Conservation (phyloP, 768 basidiomycete genomes). For the Pleurotus tuber-regium region DNA sequence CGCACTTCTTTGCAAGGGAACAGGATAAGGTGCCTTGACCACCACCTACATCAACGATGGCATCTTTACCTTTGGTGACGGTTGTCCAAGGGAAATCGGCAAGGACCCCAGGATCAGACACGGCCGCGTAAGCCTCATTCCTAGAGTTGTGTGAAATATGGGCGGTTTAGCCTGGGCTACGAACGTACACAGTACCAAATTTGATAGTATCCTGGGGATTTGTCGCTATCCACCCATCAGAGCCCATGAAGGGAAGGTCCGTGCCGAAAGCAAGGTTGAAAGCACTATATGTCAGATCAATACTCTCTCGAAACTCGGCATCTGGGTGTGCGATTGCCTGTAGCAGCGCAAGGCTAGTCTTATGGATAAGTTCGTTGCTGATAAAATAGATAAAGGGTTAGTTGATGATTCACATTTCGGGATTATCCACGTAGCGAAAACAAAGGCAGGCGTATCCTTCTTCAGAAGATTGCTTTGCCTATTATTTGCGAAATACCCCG, state of each 20-base stretch:
- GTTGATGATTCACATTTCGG: constrained; percentile 22
- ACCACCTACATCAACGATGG: constrained; percentile 38
- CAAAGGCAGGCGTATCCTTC: constrained; percentile 31
- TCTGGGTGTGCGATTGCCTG: constrained; percentile 33
- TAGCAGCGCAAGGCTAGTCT: constrained; percentile 27
- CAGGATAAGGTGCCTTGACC: constrained; percentile 38
- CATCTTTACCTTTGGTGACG: constrained; percentile 32
- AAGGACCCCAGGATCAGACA: constrained; percentile 34
- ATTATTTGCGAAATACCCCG: constrained; percentile 36
- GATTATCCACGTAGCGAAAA: constrained; percentile 34
- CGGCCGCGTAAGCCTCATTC: constrained; percentile 34
- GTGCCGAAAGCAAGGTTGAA: constrained; percentile 37
- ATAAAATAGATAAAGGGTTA: not conserved
- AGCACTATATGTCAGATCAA: constrained; percentile 32
- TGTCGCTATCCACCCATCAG: constrained; percentile 34
- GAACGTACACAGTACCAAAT: constrained; percentile 31
- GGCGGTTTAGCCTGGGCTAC: not conserved
- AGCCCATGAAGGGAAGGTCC: constrained; percentile 31
- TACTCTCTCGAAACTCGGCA: constrained; percentile 29
- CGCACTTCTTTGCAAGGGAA: constrained; percentile 35
- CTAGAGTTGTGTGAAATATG: constrained; percentile 16
- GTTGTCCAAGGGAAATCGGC: constrained; percentile 39
- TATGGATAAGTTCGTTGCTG: constrained; percentile 36
- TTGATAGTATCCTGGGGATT: constrained; percentile 33
- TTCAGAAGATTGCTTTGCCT: constrained; percentile 33